Percentiles rank a stretch among this genome's conserved stretches.
Evolutionary conservation across 805 yeast species (phyloP).

Genomic region (Wickerhamomyces bisporus): DNA sequence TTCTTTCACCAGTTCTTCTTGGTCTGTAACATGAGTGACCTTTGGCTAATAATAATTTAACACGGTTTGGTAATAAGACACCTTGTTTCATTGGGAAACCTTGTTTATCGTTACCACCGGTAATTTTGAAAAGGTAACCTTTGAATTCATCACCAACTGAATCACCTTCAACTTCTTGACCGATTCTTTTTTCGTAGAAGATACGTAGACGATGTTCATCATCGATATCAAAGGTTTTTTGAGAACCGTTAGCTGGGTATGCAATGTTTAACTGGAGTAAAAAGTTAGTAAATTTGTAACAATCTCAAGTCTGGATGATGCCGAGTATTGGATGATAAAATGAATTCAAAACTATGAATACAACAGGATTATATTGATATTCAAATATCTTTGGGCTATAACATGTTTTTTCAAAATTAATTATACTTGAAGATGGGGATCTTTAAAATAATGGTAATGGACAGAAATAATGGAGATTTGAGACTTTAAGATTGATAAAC

Average conservation of each 20-base stretch:
- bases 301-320: too few relatives aligned
- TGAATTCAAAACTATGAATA: too few relatives aligned
- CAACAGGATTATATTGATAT: too few relatives aligned
- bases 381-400: too few relatives aligned
- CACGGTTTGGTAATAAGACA: slow-evolving; percentile 99
- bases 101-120: slow-evolving; percentile 99
- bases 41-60: slow-evolving; percentile 87
- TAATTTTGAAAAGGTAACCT: slow-evolving; percentile 97
- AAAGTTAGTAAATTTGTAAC: not conserved
- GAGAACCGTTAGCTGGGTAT: slow-evolving; percentile 99
- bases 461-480: too few relatives aligned
- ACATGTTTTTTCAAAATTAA: too few relatives aligned
- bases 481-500: too few relatives aligned
- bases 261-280: slow-evolving; percentile 90
- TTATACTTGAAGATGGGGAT: too few relatives aligned
- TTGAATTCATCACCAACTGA: slow-evolving; percentile 96
- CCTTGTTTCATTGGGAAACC: slow-evolving; percentile 99
- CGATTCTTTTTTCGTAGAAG: slow-evolving; percentile 99
- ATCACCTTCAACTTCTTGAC: slow-evolving; percentile 99
- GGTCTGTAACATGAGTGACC: slow-evolving; percentile 99
- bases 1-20: slow-evolving; percentile 99
- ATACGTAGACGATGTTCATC: slow-evolving; percentile 98
- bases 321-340: too few relatives aligned
- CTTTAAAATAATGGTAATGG: too few relatives aligned
- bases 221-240: slow-evolving; percentile 95